phyloP scores from a whole-genome alignment of 75 land plant genomes.

The Selaginella moellendorffii region DNA sequence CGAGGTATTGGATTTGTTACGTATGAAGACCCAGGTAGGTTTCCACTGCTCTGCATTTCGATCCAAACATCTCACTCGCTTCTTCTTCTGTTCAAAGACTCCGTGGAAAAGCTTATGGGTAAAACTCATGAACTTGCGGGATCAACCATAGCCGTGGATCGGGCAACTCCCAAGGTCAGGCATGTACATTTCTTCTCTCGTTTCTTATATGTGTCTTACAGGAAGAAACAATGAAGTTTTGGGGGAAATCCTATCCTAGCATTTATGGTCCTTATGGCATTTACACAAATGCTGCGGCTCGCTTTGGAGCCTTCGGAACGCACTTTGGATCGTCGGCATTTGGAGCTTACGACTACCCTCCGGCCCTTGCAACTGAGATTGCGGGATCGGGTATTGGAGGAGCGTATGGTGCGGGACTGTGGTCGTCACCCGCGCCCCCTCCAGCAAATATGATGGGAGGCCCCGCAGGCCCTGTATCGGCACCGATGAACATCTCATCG shows the following conservation, averaged over 20 bases:
- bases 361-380: no score
- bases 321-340: slow-evolving; percentile 17
- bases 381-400: slow-evolving; percentile 16
- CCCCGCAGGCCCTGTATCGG: slow-evolving; percentile 11
- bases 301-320: slow-evolving; percentile 19
- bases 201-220: background rate
- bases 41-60: background rate
- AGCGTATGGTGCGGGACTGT: slow-evolving; percentile 12
- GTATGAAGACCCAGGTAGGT: slow-evolving; percentile 60
- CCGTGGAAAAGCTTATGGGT: slow-evolving; percentile 53
- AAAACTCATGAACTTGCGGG: slow-evolving; percentile 68
- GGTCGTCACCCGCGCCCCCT: slow-evolving; percentile 36
- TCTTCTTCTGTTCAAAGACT: no score
- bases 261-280: slow-evolving; percentile 48
- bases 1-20: slow-evolving; percentile 99
- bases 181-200: slow-evolving; percentile 9
- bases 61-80: slow-evolving; percentile 5
- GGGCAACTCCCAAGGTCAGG: slow-evolving; percentile 69
- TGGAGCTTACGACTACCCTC: slow-evolving; percentile 11
- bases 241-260: background rate
- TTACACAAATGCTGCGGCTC: slow-evolving; percentile 20
- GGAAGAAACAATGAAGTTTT: background rate
- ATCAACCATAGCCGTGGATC: slow-evolving; percentile 57
- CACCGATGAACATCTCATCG: slow-evolving; percentile 10
- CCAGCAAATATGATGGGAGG: slow-evolving; percentile 36